Conservation (phyloP, 805 yeast genomes). For the Candida ulmi region DNA sequence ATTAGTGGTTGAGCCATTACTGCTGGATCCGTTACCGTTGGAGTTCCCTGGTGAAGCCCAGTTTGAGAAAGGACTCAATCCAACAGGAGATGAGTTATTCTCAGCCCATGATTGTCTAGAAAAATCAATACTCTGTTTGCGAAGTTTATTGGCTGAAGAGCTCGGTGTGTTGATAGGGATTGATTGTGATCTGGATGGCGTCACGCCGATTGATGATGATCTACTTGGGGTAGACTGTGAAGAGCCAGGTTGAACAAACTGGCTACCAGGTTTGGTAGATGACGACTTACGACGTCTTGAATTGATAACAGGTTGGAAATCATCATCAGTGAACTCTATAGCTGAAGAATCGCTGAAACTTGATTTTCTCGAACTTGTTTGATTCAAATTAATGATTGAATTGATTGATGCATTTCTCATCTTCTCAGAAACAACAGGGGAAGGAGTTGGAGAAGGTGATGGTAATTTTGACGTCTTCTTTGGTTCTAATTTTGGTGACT, state of each 20-base stretch:
- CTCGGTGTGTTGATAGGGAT: neutral
- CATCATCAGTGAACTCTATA: slow-evolving; percentile 24
- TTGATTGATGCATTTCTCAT: slow-evolving; percentile 5
- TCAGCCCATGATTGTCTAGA: slow-evolving; percentile 7
- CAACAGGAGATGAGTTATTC: slow-evolving; percentile 4
- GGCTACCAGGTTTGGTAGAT: too few relatives aligned
- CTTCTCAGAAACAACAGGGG: slow-evolving; percentile 4
- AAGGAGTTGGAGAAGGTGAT: slow-evolving; percentile 3
- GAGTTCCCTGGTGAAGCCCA: slow-evolving; percentile 4
- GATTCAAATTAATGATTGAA: slow-evolving; percentile 1
- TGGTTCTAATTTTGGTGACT: slow-evolving; percentile 11
- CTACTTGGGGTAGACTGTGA: too few relatives aligned
- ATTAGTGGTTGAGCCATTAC: slow-evolving; percentile 2
- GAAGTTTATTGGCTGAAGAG: neutral
- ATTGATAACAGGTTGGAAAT: slow-evolving; percentile 29
- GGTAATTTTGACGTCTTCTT: slow-evolving; percentile 10
- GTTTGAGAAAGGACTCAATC: slow-evolving; percentile 6
- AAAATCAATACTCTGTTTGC: neutral
- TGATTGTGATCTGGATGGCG: slow-evolving; percentile 2
- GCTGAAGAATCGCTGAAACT: slow-evolving; percentile 19
- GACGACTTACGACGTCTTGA: slow-evolving; percentile 27
- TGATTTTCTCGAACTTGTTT: slow-evolving; percentile 4
- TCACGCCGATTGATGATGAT: neutral
- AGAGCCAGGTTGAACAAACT: too few relatives aligned
- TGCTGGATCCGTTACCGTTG: slow-evolving; percentile 1